A percentile compares a stretch with the other conserved stretches of the same genome.
phyloP scores from a whole-genome alignment of 768 basidiomycete genomes.

The Xerocomellus chrysenteron region DNA sequence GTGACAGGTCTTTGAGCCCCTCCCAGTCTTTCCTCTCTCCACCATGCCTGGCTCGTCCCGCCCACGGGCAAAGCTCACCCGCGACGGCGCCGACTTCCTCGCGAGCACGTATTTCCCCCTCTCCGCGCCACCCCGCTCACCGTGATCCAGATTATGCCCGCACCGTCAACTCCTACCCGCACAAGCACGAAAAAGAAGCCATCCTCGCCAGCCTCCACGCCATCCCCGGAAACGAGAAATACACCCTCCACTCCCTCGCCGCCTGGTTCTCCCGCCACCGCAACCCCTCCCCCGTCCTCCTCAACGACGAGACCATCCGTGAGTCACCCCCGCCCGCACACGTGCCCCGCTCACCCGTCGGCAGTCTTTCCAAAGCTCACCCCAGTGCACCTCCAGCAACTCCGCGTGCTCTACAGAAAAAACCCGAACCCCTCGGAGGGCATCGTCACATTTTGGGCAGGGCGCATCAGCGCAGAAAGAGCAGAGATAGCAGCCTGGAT shows the following conservation, averaged over 20 bases:
- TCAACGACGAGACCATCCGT: constrained; percentile 30
- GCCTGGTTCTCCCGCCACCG: constrained; percentile 28
- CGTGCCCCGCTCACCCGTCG: constrained; percentile 1
- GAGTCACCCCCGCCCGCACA: constrained; percentile 10
- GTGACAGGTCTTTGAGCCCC: no score
- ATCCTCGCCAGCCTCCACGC: constrained; percentile 14
- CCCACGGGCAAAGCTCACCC: not conserved
- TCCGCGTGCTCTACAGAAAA: constrained; percentile 19
- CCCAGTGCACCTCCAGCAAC: constrained; percentile 20
- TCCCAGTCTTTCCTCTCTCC: not conserved
- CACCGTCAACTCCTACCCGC: constrained; percentile 15
- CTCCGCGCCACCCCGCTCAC: not conserved
- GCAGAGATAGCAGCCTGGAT: constrained; percentile 27
- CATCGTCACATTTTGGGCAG: constrained; percentile 30
- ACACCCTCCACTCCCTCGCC: constrained; percentile 16
- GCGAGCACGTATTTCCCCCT: not conserved
- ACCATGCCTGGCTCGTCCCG: not conserved
- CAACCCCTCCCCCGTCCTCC: not conserved
- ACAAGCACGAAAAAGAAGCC: constrained; percentile 6
- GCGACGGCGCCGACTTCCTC: constrained; percentile 3
- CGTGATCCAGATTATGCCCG: constrained; percentile 18
- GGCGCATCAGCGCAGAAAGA: constrained; percentile 17
- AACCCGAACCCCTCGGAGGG: constrained; percentile 14
- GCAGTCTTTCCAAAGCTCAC: constrained; percentile 31
- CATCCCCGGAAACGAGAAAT: constrained; percentile 23